phyloP scores from a whole-genome alignment of 139 green algal species.

The Chlamydomonas asymmetrica region DNA sequence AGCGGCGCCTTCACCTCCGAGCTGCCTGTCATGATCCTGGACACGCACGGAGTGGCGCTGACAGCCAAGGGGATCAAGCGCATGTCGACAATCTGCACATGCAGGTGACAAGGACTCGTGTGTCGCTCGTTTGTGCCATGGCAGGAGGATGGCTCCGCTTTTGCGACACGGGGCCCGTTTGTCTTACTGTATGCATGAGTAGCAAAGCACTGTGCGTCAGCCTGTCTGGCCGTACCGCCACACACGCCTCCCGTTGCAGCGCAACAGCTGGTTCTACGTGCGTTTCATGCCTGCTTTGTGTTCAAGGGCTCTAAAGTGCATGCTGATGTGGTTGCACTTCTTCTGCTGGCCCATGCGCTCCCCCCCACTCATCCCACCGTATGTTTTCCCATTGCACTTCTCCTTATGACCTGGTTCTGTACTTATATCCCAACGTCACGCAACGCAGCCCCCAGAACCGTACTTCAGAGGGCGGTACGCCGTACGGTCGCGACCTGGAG shows the following conservation, averaged over 20 bases:
- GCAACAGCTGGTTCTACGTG: background rate
- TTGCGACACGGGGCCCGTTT: background rate
- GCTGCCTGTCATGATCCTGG: slow-evolving; percentile 47
- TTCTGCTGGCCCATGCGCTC: too few relatives aligned
- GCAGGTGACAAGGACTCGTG: slow-evolving; percentile 13
- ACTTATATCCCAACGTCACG: background rate
- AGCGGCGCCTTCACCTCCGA: slow-evolving; percentile 37
- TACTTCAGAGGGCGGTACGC: background rate
- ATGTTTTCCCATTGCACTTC: background rate
- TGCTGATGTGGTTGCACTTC: too few relatives aligned
- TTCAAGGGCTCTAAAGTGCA: too few relatives aligned
- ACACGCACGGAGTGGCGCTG: slow-evolving; percentile 11
- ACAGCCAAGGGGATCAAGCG: slow-evolving; percentile 13
- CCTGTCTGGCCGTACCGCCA: background rate
- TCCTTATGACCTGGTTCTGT: background rate
- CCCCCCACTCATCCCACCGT: too few relatives aligned
- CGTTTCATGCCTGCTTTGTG: background rate
- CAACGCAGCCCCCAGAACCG: background rate
- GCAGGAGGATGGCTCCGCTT: background rate
- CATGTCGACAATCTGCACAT: slow-evolving; percentile 42
- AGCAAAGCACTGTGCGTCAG: background rate
- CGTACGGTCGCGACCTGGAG: slow-evolving; percentile 4
- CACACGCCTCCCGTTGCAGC: background rate
- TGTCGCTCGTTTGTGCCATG: too few relatives aligned
- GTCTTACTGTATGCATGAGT: background rate